Base-by-base conservation (phyloP, 345 rosid genomes). In the Gossypium sturtianum region DNA sequence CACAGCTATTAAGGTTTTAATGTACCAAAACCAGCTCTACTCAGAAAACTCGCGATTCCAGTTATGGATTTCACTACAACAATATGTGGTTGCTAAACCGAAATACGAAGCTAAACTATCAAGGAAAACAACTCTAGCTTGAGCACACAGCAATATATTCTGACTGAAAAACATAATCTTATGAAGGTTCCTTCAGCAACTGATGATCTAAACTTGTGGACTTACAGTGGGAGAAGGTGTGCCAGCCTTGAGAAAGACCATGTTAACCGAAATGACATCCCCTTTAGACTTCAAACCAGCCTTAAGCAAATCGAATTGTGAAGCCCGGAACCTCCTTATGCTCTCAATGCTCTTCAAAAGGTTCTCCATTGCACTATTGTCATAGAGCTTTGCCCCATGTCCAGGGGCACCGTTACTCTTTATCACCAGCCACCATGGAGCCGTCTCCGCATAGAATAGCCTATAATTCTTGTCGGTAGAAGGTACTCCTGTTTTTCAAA, bases 301-400 rank as follows among this genome's bases (percentile, higher is more conserved):
- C 84, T 95, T 95, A 77, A 90, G 78, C 81, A 93, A 71, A 79
- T 95, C 97, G 70, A 95, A 93, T 82, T 91, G 97, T 0, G 98
- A 90, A 75, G 97, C 91, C 74, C 99, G 82, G 79, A 93, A 95
- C 87, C 88, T 90, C 79, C 93, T 84, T 23, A 93, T 83, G 77
- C 75, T 82, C 87, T 95, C 97, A 19, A 95, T 84, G 84, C 94
- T 95, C 80, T 86, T 91, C 29, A 89, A 75, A 63, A 93, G 91
- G 79, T 93, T 93, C 90, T 95, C 98, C 92, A 89, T 82, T 2
- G 98, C 99, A 49, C 90, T 86, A 74, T 93, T 89, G 70, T 95
- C 98, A 79, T 91, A 95, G 56, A 95, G 89, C 87, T 87, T 95
- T 0, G 98, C 97, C 45, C 99, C 98, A 70, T 95, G 98, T 27